Conservation (phyloP, 2,329 filamentous ascomycete species). For the Xylariaceae sp. region DNA sequence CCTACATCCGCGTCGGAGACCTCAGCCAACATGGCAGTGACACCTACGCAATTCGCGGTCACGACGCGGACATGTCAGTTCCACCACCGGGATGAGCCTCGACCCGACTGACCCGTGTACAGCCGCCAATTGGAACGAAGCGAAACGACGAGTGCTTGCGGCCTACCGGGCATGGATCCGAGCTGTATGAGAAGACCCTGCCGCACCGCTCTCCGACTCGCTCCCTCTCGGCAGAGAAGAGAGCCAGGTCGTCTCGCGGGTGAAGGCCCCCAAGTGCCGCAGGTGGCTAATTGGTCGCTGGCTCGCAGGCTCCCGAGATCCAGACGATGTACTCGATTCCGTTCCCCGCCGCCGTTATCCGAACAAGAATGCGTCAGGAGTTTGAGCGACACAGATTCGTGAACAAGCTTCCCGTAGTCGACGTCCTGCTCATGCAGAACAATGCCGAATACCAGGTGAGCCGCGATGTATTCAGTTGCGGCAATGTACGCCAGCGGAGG, state of each 20-base stretch:
- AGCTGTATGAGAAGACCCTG: too few relatives aligned
- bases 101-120: too few relatives aligned
- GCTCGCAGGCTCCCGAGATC: slow-evolving; percentile 80
- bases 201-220: too few relatives aligned
- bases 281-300: too few relatives aligned
- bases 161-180: slow-evolving; percentile 95
- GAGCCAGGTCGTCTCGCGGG: too few relatives aligned
- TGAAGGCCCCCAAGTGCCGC: too few relatives aligned
- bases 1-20: slow-evolving; percentile 25
- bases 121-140: slow-evolving; percentile 88
- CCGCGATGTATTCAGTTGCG: too few relatives aligned
- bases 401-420: slow-evolving; percentile 78
- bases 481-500: too few relatives aligned
- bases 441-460: slow-evolving; percentile 87
- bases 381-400: slow-evolving; percentile 95
- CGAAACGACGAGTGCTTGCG: slow-evolving; percentile 75
- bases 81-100: too few relatives aligned
- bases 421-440: slow-evolving; percentile 85
- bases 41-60: slow-evolving; percentile 85
- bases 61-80: slow-evolving; percentile 71
- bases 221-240: too few relatives aligned
- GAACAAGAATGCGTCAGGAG: slow-evolving; percentile 91
- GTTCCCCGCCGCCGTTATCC: slow-evolving; percentile 77
- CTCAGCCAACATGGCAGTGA: slow-evolving; percentile 67
- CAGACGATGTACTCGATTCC: slow-evolving; percentile 95